Evolutionary conservation across 371 early-diverging fungal genomes (phyloP), one percentile per base, ranked within the genome.

Genomic region (Nosema granulosis): DNA sequence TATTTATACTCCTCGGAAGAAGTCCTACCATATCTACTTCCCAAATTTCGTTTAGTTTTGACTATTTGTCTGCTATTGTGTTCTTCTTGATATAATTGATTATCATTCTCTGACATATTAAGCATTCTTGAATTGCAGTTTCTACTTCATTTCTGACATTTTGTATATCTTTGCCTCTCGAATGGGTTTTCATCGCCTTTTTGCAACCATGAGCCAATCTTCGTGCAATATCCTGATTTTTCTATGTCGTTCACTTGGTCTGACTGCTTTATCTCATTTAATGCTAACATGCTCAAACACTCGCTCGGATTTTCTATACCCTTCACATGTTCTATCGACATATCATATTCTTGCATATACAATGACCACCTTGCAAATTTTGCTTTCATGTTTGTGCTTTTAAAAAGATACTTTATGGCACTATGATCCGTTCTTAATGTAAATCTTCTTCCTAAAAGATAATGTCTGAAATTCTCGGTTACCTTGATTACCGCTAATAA

Each of bases 361-460:
- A 73, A 6, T 1, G n/a, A 31, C 38, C 51, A 43, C 32, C 68
- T 74, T 12, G 52, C 54, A 9, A 68, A 31, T 11, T 34, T 68
- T 12, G 0, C 49, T 20, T 68, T 50, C 6, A 29, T 29, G 20
- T 51, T 54, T 20, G n/a, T 51, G 3, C 6, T 20, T 31, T 68
- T 51, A 68, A 52, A 54, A 0, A 74, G 26, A 54, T 54, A 65
- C 31, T 28, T 54, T 34, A 74, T 3, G 26, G 74, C 31, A 9
- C 26, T 6, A 74, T 74, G 74, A 57, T 74, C 74, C 28, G 67
- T 74, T 50, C 28, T 74, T 4, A 74, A 0, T 66, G 28, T 49
- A 57, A 74, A 74, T 50, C 35, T 49, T 26, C 9, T 18, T n/a
- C 1, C 1, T 29, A 13, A 13, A 0, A 74, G 22, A 22, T 65